Evolutionary conservation across 345 rosid species (phyloP).

Genomic region (Eucalyptus paniculata): DNA sequence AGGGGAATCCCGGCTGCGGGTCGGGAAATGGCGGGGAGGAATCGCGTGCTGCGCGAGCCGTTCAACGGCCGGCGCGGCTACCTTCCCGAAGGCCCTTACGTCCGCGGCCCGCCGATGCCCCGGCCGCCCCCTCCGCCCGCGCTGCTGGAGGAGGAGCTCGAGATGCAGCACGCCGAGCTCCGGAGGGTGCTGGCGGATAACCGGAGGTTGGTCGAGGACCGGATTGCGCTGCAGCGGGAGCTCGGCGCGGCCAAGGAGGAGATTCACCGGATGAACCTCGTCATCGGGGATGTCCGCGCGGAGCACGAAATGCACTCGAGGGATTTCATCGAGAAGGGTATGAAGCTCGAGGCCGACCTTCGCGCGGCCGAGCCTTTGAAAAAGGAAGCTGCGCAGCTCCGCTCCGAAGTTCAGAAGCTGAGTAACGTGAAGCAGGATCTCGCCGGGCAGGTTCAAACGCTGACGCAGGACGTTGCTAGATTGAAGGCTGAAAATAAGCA

Average conservation of each 20-base stretch:
- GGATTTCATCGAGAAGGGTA: conserved; percentile 70
- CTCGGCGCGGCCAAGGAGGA: conserved; percentile 82
- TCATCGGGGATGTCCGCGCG: conserved; percentile 47
- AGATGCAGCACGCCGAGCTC: conserved; percentile 65
- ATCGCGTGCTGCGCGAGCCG: conserved; percentile 55
- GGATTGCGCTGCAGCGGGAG: conserved; percentile 61
- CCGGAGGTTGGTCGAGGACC: conserved; percentile 62
- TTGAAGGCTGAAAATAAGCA: conserved; percentile 71
- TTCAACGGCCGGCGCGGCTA: conserved; percentile 53
- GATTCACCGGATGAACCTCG: conserved; percentile 63
- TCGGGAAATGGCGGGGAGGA: conserved; percentile 68
- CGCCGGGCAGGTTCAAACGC: conserved; percentile 51
- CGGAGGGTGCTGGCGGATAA: conserved; percentile 69
- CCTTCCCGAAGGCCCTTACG: conserved; percentile 49
- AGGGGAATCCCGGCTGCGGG: not conserved
- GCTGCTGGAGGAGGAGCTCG: conserved; percentile 81
- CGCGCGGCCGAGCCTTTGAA: conserved; percentile 75
- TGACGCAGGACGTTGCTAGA: conserved; percentile 56
- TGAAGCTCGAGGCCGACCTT: conserved; percentile 79
- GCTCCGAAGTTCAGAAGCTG: conserved; percentile 65
- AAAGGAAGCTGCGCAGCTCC: conserved; percentile 58
- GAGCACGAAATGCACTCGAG: conserved; percentile 60
- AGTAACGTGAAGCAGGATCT: conserved; percentile 59
- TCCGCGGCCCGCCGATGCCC: conserved; percentile 53
- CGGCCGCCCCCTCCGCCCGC: conserved; percentile 66